Evolutionary conservation across 2,329 filamentous ascomycete genomes (phyloP).

Genomic region (Hypoxylon sp.): DNA sequence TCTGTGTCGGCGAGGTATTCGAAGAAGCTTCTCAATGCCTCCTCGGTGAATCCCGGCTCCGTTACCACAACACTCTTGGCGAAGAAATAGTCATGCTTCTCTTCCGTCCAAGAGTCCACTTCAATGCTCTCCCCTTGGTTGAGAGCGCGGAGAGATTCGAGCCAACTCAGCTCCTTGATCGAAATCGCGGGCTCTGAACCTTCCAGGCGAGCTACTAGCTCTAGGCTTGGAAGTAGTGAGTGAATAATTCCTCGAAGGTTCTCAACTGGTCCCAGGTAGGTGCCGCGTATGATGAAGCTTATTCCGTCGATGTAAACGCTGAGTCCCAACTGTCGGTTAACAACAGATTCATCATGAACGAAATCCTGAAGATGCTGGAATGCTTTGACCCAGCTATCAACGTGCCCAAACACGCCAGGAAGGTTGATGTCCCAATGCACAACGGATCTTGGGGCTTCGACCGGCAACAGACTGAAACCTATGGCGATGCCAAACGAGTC

Average conservation of each 20-base stretch:
- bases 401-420: slow-evolving; percentile 20
- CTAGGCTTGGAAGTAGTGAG: slow-evolving; percentile 38
- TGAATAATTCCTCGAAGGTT: slow-evolving; percentile 32
- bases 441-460: slow-evolving; percentile 45
- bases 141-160: slow-evolving; percentile 32
- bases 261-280: slow-evolving; percentile 43
- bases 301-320: slow-evolving; percentile 34
- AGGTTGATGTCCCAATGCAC: slow-evolving; percentile 47
- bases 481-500: slow-evolving; percentile 51
- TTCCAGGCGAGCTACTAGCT: slow-evolving; percentile 11
- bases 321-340: slow-evolving; percentile 45
- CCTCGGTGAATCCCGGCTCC: slow-evolving; percentile 36
- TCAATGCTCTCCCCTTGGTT: slow-evolving; percentile 33
- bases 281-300: slow-evolving; percentile 45
- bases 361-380: slow-evolving; percentile 46
- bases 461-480: slow-evolving; percentile 49
- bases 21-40: slow-evolving; percentile 41
- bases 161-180: slow-evolving; percentile 35
- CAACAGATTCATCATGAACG: slow-evolving; percentile 41
- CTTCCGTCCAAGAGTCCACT: slow-evolving; percentile 10
- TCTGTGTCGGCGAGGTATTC: slow-evolving; percentile 32
- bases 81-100: slow-evolving; percentile 44
- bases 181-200: not conserved
- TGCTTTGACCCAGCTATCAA: slow-evolving; percentile 30
- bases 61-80: slow-evolving; percentile 48